Evolutionary conservation across 208 protist species (phyloP).

Genomic region (Leishmania braziliensis): DNA sequence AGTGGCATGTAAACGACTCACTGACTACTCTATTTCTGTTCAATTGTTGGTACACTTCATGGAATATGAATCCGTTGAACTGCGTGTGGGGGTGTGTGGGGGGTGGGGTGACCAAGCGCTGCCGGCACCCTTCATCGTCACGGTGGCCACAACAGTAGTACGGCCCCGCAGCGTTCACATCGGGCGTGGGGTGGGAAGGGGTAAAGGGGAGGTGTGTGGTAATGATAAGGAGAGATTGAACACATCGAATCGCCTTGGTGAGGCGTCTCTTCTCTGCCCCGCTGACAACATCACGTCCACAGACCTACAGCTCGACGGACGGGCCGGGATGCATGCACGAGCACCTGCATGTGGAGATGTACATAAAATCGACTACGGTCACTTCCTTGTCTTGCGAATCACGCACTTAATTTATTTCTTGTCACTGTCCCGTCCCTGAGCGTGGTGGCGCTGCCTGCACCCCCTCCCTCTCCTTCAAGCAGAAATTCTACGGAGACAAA

Average conservation of each 20-base stretch:
- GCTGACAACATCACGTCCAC: not conserved
- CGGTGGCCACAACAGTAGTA: not conserved
- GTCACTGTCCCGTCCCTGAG: not conserved
- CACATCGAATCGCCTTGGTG: too few species aligned
- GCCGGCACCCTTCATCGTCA: not conserved
- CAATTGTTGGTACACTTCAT: not conserved
- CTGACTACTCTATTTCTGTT: not conserved
- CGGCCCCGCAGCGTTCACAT: not conserved
- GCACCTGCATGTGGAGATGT: conserved; percentile 1
- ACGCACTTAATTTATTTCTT: not conserved
- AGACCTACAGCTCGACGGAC: not conserved
- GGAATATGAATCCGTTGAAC: not conserved
- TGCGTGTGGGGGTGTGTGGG: not conserved
- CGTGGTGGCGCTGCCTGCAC: too few species aligned
- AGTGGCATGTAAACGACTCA: conserved; percentile 1
- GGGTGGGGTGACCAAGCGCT: not conserved
- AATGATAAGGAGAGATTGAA: not conserved
- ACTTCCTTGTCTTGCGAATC: not conserved
- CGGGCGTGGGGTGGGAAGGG: not conserved
- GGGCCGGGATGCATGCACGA: not conserved
- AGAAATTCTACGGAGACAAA: not conserved
- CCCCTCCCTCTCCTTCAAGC: not conserved
- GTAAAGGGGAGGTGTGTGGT: not conserved
- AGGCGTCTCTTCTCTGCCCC: not conserved
- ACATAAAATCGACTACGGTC: not conserved